Conservation (phyloP, 306 rosid genomes). For the Medicago ruthenica region DNA sequence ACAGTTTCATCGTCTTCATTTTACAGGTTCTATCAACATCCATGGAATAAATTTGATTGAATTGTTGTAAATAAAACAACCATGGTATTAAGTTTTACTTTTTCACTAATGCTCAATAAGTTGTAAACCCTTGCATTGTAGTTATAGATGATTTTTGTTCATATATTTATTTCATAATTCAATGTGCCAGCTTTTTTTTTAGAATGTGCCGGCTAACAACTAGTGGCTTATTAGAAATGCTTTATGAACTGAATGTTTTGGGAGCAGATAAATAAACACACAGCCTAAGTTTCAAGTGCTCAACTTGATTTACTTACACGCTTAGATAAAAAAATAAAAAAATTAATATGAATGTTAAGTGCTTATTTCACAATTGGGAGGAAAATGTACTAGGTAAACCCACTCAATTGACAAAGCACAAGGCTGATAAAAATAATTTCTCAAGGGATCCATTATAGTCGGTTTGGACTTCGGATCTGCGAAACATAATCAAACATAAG, state of each 20-base stretch:
- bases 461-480: background rate
- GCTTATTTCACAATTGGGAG: background rate
- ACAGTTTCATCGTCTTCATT: no score
- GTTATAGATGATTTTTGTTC: no score
- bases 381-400: background rate
- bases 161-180: no score
- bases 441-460: background rate
- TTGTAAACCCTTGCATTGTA: no score
- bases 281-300: background rate
- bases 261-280: background rate
- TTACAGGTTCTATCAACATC: no score
- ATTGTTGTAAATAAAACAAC: no score
- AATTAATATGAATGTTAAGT: background rate
- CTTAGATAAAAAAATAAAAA: background rate
- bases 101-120: no score
- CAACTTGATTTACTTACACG: background rate
- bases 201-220: no score
- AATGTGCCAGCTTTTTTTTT: no score
- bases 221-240: background rate
- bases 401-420: no score
- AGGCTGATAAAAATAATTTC: background rate
- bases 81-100: no score
- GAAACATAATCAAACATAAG: background rate
- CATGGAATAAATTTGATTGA: no score
- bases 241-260: background rate